Conservation (phyloP, 192 early-diverging fungal genomes). For the Coemansia sp. region DNA sequence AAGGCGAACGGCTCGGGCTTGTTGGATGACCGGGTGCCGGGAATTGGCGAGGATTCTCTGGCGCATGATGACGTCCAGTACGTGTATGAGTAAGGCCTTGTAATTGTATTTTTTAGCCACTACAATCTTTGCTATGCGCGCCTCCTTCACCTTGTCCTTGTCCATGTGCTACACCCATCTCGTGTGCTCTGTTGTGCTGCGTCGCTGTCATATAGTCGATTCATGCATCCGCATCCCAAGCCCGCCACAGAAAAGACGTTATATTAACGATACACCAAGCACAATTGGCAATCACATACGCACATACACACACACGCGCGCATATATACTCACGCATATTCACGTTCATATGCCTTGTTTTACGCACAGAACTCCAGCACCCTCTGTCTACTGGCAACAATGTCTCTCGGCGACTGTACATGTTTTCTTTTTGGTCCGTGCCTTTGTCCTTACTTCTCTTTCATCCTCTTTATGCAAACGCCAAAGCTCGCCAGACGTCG, state of each 20-base stretch:
- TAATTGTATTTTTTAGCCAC: neutral
- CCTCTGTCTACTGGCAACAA: too few species aligned
- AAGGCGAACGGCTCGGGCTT: neutral
- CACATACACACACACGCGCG: too few species aligned
- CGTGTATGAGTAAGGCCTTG: slow-evolving; percentile 46
- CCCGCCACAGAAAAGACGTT: too few species aligned
- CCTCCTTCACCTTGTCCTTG: neutral
- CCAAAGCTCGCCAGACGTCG: neutral
- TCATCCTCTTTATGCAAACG: neutral
- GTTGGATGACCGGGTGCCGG: slow-evolving; percentile 28
- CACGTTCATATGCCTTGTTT: too few species aligned
- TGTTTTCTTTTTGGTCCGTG: neutral
- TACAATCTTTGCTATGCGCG: neutral
- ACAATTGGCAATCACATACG: too few species aligned
- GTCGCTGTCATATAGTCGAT: too few species aligned
- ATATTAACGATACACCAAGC: too few species aligned
- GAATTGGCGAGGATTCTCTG: slow-evolving; percentile 38
- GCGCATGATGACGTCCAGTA: slow-evolving; percentile 50
- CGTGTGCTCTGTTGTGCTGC: too few species aligned
- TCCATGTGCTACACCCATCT: neutral
- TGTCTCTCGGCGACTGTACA: neutral
- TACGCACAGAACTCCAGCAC: too few species aligned
- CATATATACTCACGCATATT: too few species aligned
- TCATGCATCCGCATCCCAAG: too few species aligned
- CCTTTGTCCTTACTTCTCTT: neutral